phyloP scores from a whole-genome alignment of 345 rosid species.

The Erysimum cheiranthoides region DNA sequence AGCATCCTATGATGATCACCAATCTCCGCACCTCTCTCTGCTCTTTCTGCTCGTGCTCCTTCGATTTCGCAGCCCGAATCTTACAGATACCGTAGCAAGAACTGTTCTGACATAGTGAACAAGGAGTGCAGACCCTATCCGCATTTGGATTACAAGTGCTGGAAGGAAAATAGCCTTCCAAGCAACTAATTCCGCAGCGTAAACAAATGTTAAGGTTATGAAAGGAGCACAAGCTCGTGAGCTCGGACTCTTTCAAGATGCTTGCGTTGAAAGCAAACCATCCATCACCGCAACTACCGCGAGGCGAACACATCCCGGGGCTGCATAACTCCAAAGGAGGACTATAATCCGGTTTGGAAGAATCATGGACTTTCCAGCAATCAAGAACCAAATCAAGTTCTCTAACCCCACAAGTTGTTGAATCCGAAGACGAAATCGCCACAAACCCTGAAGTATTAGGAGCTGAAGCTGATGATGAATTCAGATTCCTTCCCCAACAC shows the following conservation, averaged over 20 bases:
- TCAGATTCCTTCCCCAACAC: constrained; percentile 82
- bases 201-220: constrained; percentile 73
- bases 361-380: constrained; percentile 76
- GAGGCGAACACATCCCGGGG: constrained; percentile 74
- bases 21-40: constrained; percentile 48
- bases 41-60: constrained; percentile 44
- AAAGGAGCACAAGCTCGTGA: constrained; percentile 68
- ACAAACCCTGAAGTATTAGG: constrained; percentile 76
- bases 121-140: constrained; percentile 81
- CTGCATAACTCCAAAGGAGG: constrained; percentile 92
- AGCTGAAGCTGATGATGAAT: constrained; percentile 49
- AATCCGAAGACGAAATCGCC: constrained; percentile 90
- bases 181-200: constrained; percentile 80
- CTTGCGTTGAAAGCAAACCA: constrained; percentile 90
- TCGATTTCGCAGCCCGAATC: constrained; percentile 27
- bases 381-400: constrained; percentile 90
- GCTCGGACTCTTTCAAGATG: constrained; percentile 72
- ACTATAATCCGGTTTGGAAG: constrained; percentile 54
- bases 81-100: constrained; percentile 73
- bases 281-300: constrained; percentile 56
- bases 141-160: constrained; percentile 67
- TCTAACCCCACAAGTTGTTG: constrained; percentile 74
- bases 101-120: constrained; percentile 94
- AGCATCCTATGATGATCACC: constrained; percentile 56
- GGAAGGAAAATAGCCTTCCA: constrained; percentile 78